Evolutionary conservation across 2,329 filamentous ascomycete genomes (phyloP), one percentile per base, ranked within the genome.

Genomic region (Xylaria sp.): DNA sequence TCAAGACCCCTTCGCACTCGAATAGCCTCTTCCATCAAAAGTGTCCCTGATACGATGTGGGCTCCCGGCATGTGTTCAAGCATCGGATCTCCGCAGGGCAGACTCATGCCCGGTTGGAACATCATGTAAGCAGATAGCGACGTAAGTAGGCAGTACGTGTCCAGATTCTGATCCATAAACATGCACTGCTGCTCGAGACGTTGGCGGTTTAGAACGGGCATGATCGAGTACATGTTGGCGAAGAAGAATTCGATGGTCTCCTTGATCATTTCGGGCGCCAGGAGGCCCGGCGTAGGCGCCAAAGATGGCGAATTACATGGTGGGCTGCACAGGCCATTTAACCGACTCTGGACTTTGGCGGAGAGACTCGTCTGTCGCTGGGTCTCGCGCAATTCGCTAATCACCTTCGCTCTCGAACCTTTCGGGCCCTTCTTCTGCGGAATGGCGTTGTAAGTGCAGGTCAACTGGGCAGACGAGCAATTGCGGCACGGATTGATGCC

Each of bases 391-490:
- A 93, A 78, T 76, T 93, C 90, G 75, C 89, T 92, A 78, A 93
- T 91, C 66, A 93, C 90, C 79, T 92, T 93, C 59, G 91, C 91
- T 68, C 90, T 83, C 36, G 89, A 91, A 71, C 91, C 90, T 80
- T 92, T 92, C 50, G 90, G 91, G 1, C 91, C 91, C 78, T 93
- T 93, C 81, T 92, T 93, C 80, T 91, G 90, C 1, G 90, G 90
- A 41, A 92, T 88, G 39, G 90, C 89, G 81, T 91, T 90, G 84
- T 92, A 93, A 34, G 90, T 92, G 83, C 91, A 93, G 13, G 85
- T 83, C 20, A 93, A 83, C 74, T 89, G 85, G 7, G 90, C 89
- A 8, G 89, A 87, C 13, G 85, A 84, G 80, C 91, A 93, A 79
- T 92, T 92, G 68, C 87, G 86, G 79, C 91, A 93, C 23, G 91